Evolutionary conservation across 306 rosid species (phyloP).

Genomic region (Cyamopsis tetragonoloba): DNA sequence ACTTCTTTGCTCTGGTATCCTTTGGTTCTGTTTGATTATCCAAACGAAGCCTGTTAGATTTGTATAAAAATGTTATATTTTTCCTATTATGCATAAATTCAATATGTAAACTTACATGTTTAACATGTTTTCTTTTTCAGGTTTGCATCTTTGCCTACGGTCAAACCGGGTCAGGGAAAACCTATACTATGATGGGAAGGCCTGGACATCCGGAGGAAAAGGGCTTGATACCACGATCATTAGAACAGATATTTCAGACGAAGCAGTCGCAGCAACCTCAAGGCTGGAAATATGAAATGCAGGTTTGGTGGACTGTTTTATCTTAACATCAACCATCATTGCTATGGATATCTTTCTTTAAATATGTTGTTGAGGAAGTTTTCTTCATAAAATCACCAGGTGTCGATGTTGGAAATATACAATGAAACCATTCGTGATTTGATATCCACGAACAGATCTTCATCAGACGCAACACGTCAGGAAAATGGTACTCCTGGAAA

Average conservation of each 20-base stretch:
- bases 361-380: background rate
- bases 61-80: background rate
- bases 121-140: conserved; percentile 44
- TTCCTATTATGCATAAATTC: background rate
- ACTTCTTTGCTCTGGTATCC: background rate
- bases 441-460: conserved; percentile 57
- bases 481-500: conserved; percentile 76
- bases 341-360: background rate
- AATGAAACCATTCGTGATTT: conserved; percentile 91
- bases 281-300: conserved; percentile 99
- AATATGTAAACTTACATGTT: background rate
- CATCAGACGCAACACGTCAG: conserved; percentile 33
- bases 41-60: background rate
- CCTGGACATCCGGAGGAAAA: conserved; percentile 75
- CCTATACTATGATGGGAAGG: conserved; percentile 97
- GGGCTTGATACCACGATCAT: conserved; percentile 90
- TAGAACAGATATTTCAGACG: conserved; percentile 86
- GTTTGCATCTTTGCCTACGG: conserved; percentile 98
- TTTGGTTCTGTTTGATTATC: background rate
- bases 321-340: background rate
- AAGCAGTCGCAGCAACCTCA: conserved; percentile 72
- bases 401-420: conserved; percentile 96
- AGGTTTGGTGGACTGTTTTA: conserved; percentile 48
- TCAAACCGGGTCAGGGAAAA: conserved; percentile 97
- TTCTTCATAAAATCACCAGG: conserved; percentile 37